Evolutionary conservation across 257 asterid species (phyloP), one percentile per base, ranked within the genome.

Genomic region (Salvia hispanica): DNA sequence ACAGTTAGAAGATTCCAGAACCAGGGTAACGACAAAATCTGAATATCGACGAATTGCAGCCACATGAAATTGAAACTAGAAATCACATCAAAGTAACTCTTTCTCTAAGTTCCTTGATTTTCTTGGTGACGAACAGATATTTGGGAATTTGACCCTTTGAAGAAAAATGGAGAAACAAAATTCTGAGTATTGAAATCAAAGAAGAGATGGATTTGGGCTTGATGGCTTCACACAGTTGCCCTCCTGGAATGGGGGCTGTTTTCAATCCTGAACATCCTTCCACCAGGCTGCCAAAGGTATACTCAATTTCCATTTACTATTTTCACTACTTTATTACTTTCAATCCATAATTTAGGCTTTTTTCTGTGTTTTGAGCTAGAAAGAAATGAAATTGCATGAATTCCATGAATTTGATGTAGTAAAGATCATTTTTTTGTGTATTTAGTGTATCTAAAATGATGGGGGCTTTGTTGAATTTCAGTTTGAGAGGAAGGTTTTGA

Each of bases 191-290:
- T 62, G 54, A 74, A 48, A 63, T 36, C 48, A 2, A 21, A 45
- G 15, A 65, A 6, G 82, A 77, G 85, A 81, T 74, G 70, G 88
- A 90, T 76, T 76, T 79, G n/a, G 81, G 82, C 68, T 72, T 85
- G 82, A 79, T 90, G 88, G 89, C 95, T 78, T 86, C 91, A 40
- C 83, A 76, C 69, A 86, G 85, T 45, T 78, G 50, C 74, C 86
- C 82, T 48, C 77, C 83, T 57, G 80, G 67, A 6, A 46, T 58
- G 45, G 85, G 85, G 18, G 66, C 75, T 51, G 58, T 67, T 64
- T 69, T 77, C 59, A 72, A 82, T 47, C 71, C 81, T 0, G 96
- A 84, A 46, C 84, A 67, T 68, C 57, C 48, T 34, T 74, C 69
- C 3, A 54, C 28, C 70, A 80, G 66, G 82, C 50, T 64, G n/a